phyloP scores from a whole-genome alignment of 495 filamentous ascomycete genomes.

The Talaromyces adpressus region DNA sequence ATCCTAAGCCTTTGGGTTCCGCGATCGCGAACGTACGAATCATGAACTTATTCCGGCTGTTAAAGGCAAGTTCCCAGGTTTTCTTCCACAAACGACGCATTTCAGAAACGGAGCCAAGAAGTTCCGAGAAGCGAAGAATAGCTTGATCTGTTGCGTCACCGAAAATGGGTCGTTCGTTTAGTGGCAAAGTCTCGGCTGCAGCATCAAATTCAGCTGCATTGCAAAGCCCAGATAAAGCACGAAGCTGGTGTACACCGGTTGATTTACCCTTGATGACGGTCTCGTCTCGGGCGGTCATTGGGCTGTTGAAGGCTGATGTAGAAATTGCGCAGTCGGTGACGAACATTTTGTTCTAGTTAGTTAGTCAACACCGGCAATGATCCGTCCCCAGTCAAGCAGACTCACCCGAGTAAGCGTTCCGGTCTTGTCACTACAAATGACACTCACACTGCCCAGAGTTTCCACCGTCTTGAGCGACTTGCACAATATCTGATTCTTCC shows the following conservation, averaged over 20 bases:
- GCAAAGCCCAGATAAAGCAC: constrained; percentile 42
- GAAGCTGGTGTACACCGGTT: constrained; percentile 13
- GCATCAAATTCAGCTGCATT: constrained; percentile 66
- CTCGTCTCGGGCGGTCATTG: constrained; percentile 28
- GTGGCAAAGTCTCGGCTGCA: constrained; percentile 41
- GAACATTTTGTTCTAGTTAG: constrained; percentile 38
- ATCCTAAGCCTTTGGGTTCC: not conserved
- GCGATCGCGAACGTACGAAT: constrained; percentile 9
- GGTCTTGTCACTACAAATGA: constrained; percentile 69
- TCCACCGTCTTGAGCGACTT: constrained; percentile 67
- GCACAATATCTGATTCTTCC: constrained; percentile 56
- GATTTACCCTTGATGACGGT: constrained; percentile 11
- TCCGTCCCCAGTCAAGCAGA: too few relatives aligned
- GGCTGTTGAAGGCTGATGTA: constrained; percentile 22
- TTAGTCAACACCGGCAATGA: not conserved
- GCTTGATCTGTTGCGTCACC: constrained; percentile 72
- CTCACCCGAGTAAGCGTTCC: constrained; percentile 52
- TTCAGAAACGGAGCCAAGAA: constrained; percentile 41
- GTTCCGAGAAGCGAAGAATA: constrained; percentile 59
- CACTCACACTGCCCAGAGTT: constrained; percentile 62
- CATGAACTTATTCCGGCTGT: constrained; percentile 70
- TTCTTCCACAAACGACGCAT: constrained; percentile 41
- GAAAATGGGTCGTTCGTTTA: constrained; percentile 50
- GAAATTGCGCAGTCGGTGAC: constrained; percentile 37
- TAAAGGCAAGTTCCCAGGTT: constrained; percentile 63